These are phyloP conservation scores for Sporothrix pseudoabietina DNA, from an alignment of 2,329 filamentous ascomycete genomes.

Conservation along the genomic window DNA sequence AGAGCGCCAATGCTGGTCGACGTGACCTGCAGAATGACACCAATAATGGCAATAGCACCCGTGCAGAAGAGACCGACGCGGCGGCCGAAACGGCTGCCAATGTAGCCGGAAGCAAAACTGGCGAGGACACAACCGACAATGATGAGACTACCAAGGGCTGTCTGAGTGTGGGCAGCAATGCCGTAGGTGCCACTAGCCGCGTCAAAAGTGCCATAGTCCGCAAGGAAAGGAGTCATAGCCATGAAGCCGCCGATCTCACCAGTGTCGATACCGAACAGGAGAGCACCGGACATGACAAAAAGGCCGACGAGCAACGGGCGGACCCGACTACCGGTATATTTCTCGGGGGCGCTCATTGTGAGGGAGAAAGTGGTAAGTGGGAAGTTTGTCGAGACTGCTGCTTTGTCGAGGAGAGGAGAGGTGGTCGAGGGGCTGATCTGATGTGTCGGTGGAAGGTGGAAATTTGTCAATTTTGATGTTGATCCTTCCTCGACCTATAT, in stretches of 20 bases:
- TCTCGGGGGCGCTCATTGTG: background rate
- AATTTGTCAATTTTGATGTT: background rate
- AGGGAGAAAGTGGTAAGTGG: background rate
- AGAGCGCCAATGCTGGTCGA: background rate
- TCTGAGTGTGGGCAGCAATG: conserved; percentile 7
- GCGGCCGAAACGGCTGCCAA: conserved; percentile 25
- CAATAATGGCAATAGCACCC: background rate
- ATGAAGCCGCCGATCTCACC: conserved; percentile 22
- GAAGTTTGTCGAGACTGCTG: background rate
- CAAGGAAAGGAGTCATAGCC: conserved; percentile 23
- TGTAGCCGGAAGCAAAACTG: conserved; percentile 9
- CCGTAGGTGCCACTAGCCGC: background rate
- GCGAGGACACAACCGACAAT: conserved; percentile 9
- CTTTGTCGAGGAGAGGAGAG: background rate
- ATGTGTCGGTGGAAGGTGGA: background rate
- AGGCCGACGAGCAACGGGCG: conserved; percentile 3
- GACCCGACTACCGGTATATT: conserved; percentile 15
- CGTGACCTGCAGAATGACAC: background rate
- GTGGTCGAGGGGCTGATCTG: background rate
- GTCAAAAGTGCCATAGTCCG: conserved; percentile 21
- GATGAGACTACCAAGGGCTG: background rate
- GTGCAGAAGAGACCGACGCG: conserved; percentile 18
- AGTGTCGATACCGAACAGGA: conserved; percentile 21
- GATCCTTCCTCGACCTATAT: conserved; percentile 10
- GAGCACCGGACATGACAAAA: conserved; percentile 19